A percentile compares a stretch with the other conserved stretches of the same genome.
Conservation (phyloP, 2,329 filamentous ascomycete species). For the Coleophoma cylindrospora region DNA sequence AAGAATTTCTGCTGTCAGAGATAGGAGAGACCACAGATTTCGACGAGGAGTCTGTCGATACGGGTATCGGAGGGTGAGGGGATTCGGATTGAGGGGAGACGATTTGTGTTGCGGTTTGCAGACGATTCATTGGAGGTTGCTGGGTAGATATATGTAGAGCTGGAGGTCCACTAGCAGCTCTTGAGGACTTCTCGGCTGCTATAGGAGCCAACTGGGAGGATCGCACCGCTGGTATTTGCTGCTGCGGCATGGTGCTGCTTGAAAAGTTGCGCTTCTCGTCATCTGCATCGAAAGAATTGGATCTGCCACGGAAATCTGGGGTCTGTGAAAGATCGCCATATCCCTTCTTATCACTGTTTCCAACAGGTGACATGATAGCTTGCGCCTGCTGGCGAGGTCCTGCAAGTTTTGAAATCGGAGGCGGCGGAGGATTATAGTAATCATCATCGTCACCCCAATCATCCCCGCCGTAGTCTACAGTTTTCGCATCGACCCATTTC, state of each 20-base stretch:
- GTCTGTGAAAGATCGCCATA: slow-evolving; percentile 25
- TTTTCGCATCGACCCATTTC: slow-evolving; percentile 91
- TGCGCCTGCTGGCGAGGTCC: slow-evolving; percentile 37
- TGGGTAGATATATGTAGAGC: slow-evolving; percentile 19
- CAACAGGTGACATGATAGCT: slow-evolving; percentile 13
- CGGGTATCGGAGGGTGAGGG: slow-evolving; percentile 8
- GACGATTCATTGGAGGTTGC: slow-evolving; percentile 9
- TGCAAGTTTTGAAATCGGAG: slow-evolving; percentile 31
- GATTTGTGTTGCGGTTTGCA: slow-evolving; percentile 13
- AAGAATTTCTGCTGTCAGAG: slow-evolving; percentile 16
- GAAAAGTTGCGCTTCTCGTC: slow-evolving; percentile 48
- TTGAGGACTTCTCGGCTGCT: slow-evolving; percentile 12
- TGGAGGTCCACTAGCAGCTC: slow-evolving; percentile 17
- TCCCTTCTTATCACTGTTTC: slow-evolving; percentile 16
- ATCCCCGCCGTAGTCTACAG: slow-evolving; percentile 83
- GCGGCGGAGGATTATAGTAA: slow-evolving; percentile 41
- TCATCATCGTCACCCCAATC: slow-evolving; percentile 79
- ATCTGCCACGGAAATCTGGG: slow-evolving; percentile 15
- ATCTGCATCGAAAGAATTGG: slow-evolving; percentile 48
- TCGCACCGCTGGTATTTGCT: slow-evolving; percentile 20
- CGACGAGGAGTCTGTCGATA: slow-evolving; percentile 2
- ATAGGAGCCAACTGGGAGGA: slow-evolving; percentile 20
- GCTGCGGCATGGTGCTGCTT: slow-evolving; percentile 11
- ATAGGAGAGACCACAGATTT: slow-evolving; percentile 13
- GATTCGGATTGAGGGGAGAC: slow-evolving; percentile 12